Conservation (phyloP, 352 stramenopile genomes). For the Pythium sp. region DNA sequence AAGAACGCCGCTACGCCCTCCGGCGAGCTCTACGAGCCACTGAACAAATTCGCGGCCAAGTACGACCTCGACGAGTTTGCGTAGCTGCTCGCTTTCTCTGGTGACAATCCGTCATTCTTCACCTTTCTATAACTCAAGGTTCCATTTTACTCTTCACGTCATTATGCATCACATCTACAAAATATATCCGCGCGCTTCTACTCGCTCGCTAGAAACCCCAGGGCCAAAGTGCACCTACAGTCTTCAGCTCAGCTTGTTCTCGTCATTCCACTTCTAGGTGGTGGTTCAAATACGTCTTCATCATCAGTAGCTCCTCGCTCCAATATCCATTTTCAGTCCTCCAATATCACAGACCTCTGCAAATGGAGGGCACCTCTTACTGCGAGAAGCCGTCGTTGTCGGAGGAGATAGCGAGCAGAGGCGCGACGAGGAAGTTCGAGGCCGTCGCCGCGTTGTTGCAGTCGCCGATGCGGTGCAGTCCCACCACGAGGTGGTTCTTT, state of each 20-base stretch:
- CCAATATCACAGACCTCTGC: neutral
- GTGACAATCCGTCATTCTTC: no score
- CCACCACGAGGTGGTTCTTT: slow-evolving; percentile 27
- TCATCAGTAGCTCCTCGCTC: neutral
- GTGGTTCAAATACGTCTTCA: neutral
- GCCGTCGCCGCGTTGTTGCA: slow-evolving; percentile 38
- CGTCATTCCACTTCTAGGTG: no score
- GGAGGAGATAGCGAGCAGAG: slow-evolving; percentile 24
- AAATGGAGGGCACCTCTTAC: neutral
- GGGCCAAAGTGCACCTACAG: neutral
- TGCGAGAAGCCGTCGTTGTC: slow-evolving; percentile 29
- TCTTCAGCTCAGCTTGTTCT: neutral
- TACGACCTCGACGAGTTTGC: neutral
- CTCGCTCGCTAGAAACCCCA: neutral
- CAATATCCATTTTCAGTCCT: neutral
- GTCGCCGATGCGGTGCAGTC: slow-evolving; percentile 36
- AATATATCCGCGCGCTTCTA: neutral
- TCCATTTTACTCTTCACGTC: neutral
- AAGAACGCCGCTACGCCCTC: neutral
- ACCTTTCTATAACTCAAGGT: neutral
- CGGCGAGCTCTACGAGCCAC: neutral
- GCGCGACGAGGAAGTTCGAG: slow-evolving; percentile 16
- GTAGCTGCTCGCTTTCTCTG: neutral
- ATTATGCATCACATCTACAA: neutral
- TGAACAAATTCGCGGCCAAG: neutral